Evolutionary conservation across 495 filamentous ascomycete species (phyloP), one percentile per base, ranked within the genome.

Genomic region (Aspergillus sclerotioniger): DNA sequence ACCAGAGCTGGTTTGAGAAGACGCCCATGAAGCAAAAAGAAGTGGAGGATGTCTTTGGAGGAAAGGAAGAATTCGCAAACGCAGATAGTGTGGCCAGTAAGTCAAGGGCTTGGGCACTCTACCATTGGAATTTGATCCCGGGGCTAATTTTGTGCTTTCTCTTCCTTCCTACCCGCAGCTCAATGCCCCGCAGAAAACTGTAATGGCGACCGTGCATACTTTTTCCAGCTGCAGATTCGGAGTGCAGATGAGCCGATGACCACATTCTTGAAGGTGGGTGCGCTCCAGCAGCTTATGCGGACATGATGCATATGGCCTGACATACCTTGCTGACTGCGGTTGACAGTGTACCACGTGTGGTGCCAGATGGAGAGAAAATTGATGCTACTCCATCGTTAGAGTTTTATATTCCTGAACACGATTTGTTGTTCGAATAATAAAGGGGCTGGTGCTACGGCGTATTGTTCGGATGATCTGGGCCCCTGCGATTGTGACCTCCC

Each of bases 201-300:
- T 76, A 80, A 86, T 57, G 88, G 89, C 31, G 75, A 81, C 49
- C 82, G 89, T 75, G 94, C 95, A 35, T 95, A 90, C 57, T 97
- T 90, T 82, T 95, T 91, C 76, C 89, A 93, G 82, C 85, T 97
- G 64, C 94, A 98, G 82, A 98, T 96, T 76, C 87, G 94, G 57
- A 96, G 90, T 77, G 94, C 95, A 41, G 94, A 98, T 76, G 94
- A 98, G 80, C 94, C 94, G 52, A 96, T 96, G 91, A 98, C 94
- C 48, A 90, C 82, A 41, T 98, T 98, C 73, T 92, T 87, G 71
- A 92, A 90, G 88, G 90, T 92, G 61, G 52, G 79, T 66, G 54
- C 44, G 46, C 29, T 54, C 17, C 21, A 8, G 54, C 17, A 25
- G 51, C 57, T 57, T 63, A 56, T 62, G 60, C 58, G 58, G 57